Evolutionary conservation across 139 green algal species (phyloP), one percentile per base, ranked within the genome.

Genomic region (Gonium pectorale): DNA sequence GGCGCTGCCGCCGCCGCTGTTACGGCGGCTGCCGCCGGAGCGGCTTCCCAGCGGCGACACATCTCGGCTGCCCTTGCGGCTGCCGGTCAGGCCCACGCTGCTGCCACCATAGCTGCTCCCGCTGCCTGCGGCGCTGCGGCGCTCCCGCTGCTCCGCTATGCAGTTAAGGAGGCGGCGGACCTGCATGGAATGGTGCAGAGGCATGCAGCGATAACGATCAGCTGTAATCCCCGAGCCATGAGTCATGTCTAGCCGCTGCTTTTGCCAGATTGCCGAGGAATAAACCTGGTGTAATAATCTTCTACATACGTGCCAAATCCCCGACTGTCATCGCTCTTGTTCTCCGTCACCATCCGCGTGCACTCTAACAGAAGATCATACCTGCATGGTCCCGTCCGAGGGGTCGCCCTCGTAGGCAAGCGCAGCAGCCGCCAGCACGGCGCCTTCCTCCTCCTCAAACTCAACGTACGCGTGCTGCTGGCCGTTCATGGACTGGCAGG

Each of bases 401-500:
- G 35, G 52, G n/a, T 80, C 68, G 46, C 40, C 26, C 33, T 74
- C 81, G 66, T 93, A 81, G 40, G 75, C 79, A 0, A 81, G 71
- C 26, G 80, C 86, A 24, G 49, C 84, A 21, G 87, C 66, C 19
- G 85, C 81, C 31, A 70, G 51, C 27, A 86, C 40, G 29, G 81
- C 86, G 1, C 79, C 86, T 7, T 91, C 90, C 67, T 92, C 85
- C 15, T 51, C 83, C 40, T 83, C 85, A 67, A 90, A 94, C 85
- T 94, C 90, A 44, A 94, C 86, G 27, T 86, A 91, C 9, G 87
- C 87, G 60, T 91, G 87, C 46, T 86, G 87, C 46, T 81, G 83
- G 11, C 64, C 79, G 15, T 9, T 17, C 46, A 85, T 73, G 49
- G 64, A 52, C 38, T 73, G 60, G 46, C 64, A 77, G 4, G 79